A percentile compares a stretch with the other conserved stretches of the same genome.
Evolutionary conservation across 768 basidiomycete genomes (phyloP).

Genomic region (Boletales sp.): DNA sequence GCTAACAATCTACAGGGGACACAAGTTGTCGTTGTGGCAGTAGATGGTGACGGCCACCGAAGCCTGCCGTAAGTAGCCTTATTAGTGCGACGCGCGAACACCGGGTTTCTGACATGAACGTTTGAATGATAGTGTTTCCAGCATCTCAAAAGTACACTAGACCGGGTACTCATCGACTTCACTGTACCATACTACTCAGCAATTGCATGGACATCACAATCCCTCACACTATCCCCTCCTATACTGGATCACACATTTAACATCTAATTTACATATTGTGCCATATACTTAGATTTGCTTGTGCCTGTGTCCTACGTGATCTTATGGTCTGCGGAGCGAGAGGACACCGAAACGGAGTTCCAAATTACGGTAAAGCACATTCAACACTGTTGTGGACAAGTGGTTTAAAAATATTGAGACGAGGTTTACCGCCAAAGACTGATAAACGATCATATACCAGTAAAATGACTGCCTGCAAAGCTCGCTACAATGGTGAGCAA

Average conservation of each 20-base stretch:
- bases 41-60: slow-evolving; percentile 41
- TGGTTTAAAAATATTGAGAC: no score
- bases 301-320: slow-evolving; percentile 17
- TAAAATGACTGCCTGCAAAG: no score
- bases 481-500: no score
- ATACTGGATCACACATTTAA: slow-evolving; percentile 14
- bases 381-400: no score
- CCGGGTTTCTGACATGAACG: slow-evolving; percentile 6
- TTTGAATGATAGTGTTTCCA: slow-evolving; percentile 37
- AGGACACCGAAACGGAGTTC: no score
- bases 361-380: no score
- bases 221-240: slow-evolving; percentile 26
- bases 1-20: slow-evolving; percentile 47
- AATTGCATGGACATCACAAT: slow-evolving; percentile 29
- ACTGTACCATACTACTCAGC: slow-evolving; percentile 27
- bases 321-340: no score
- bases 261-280: slow-evolving; percentile 23
- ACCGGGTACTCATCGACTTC: slow-evolving; percentile 15
- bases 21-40: slow-evolving; percentile 48
- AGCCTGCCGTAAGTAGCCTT: slow-evolving; percentile 53
- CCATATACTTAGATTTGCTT: slow-evolving; percentile 7
- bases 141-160: slow-evolving; percentile 45
- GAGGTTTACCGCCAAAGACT: no score
- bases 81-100: neutral
- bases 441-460: no score